phyloP scores from a whole-genome alignment of 2,329 filamentous ascomycete species.

The Teratosphaeria zuluensis region DNA sequence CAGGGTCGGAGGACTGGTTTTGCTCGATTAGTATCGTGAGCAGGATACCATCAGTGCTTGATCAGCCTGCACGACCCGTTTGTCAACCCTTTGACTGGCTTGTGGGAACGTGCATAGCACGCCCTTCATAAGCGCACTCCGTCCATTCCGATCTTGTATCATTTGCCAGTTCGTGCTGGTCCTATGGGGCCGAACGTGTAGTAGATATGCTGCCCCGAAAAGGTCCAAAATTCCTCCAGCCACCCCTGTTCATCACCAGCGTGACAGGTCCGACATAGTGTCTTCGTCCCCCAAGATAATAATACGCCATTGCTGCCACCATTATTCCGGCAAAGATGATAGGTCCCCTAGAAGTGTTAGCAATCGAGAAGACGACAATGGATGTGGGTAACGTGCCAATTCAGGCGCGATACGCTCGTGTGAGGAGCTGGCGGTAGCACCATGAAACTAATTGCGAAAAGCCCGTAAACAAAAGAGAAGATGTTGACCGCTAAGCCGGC shows the following conservation, averaged over 20 bases:
- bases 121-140: not conserved
- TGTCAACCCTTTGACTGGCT: too few relatives aligned
- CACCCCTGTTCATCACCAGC: not conserved
- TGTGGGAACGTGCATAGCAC: not conserved
- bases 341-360: too few relatives aligned
- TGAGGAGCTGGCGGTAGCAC: too few relatives aligned
- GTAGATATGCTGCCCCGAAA: not conserved
- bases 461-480: too few relatives aligned
- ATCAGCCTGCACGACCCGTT: too few relatives aligned
- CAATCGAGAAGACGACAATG: too few relatives aligned
- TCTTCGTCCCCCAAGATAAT: not conserved
- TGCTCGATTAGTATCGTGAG: not conserved
- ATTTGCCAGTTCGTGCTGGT: not conserved
- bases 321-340: not conserved
- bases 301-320: not conserved
- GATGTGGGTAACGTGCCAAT: too few relatives aligned
- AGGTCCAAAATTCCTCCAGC: not conserved
- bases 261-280: not conserved
- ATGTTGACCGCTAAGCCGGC: too few relatives aligned
- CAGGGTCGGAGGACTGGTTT: not conserved
- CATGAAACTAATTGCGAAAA: too few relatives aligned
- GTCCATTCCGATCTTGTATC: not conserved
- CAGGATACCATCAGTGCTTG: too few relatives aligned
- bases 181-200: not conserved
- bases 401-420: too few relatives aligned